phyloP scores from a whole-genome alignment of 768 basidiomycete genomes.

The Mycena capillaripes region DNA sequence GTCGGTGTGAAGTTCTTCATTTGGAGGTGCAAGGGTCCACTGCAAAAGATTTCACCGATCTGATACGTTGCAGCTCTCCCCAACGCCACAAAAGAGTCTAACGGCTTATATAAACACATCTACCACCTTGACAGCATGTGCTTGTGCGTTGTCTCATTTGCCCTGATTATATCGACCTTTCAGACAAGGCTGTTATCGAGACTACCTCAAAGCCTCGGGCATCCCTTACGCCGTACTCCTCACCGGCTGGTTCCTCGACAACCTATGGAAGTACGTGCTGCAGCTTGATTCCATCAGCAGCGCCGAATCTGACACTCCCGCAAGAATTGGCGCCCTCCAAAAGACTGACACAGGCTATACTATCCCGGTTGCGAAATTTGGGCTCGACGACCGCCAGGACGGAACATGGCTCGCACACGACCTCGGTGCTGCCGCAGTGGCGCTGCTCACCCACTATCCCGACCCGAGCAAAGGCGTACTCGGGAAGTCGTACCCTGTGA shows the following conservation, averaged over 20 bases:
- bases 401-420: constrained; percentile 35
- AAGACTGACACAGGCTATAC: constrained; percentile 27
- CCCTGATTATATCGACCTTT: background rate
- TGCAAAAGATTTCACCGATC: too few species aligned
- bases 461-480: constrained; percentile 16
- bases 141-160: too few species aligned
- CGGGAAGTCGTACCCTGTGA: constrained; percentile 29
- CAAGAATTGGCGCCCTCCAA: constrained; percentile 6
- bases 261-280: constrained; percentile 34
- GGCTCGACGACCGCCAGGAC: constrained; percentile 7
- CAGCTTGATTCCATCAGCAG: background rate
- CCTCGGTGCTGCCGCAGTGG: constrained; percentile 29
- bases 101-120: constrained; percentile 32
- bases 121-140: constrained; percentile 43
- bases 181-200: constrained; percentile 36
- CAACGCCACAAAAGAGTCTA: constrained; percentile 19
- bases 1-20: constrained; percentile 44
- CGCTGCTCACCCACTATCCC: constrained; percentile 33
- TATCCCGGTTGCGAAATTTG: constrained; percentile 23
- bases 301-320: too few species aligned
- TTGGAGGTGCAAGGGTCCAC: constrained; percentile 41
- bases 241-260: constrained; percentile 32
- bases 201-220: constrained; percentile 29
- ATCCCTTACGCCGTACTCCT: constrained; percentile 27
- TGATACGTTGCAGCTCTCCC: constrained; percentile 23